These are phyloP conservation scores for Naganishia onofrii DNA, from an alignment of 768 basidiomycete genomes.

Conservation along the genomic window DNA sequence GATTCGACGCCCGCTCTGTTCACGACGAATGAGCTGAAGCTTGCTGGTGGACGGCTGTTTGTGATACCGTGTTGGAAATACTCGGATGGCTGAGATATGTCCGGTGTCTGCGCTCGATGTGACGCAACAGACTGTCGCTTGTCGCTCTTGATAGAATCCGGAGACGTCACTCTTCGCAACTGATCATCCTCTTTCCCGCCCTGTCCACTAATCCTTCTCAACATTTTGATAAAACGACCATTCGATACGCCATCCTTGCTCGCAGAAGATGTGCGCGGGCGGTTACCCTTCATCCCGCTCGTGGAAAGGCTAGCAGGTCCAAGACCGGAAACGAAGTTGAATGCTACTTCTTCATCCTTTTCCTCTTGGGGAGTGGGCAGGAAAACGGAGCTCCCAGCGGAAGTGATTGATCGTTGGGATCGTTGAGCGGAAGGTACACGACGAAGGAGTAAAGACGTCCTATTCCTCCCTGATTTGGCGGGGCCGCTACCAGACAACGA, in stretches of 20 bases:
- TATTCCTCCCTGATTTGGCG: constrained; percentile 6
- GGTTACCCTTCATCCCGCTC: background rate
- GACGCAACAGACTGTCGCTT: background rate
- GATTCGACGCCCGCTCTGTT: background rate
- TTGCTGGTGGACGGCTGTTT: background rate
- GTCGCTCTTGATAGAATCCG: background rate
- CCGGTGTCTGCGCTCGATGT: background rate
- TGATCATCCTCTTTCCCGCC: background rate
- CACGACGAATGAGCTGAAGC: constrained; percentile 24
- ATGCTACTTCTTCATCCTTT: constrained; percentile 9
- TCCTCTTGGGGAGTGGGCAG: constrained; percentile 12
- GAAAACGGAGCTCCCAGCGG: constrained; percentile 6
- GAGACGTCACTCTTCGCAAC: constrained; percentile 1
- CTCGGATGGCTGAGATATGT: background rate
- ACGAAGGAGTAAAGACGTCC: background rate
- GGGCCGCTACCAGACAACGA: constrained; percentile 2
- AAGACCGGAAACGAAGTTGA: background rate
- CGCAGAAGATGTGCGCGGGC: constrained; percentile 5
- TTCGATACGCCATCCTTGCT: constrained; percentile 9
- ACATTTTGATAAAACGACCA: constrained; percentile 12
- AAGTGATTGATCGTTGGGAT: constrained; percentile 10
- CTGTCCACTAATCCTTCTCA: constrained; percentile 10
- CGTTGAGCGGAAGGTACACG: constrained; percentile 1
- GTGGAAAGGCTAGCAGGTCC: background rate
- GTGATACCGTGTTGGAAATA: background rate